Percentiles rank a stretch among this genome's conserved stretches.
Conservation (phyloP, 2,329 filamentous ascomycete species). For the Grosmannia serpens region DNA sequence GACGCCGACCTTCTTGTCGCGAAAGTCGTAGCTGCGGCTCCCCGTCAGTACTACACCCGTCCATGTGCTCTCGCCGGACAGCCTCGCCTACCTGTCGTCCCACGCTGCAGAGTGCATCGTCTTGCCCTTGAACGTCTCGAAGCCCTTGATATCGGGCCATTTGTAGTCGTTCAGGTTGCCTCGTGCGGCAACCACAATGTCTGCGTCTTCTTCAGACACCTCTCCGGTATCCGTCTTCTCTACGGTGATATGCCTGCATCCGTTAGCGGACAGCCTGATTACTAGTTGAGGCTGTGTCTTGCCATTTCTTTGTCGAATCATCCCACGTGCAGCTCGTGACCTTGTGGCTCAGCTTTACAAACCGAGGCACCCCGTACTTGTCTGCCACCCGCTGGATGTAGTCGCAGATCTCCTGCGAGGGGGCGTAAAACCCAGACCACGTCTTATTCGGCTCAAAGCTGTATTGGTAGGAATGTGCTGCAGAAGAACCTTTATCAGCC, state of each 20-base stretch:
- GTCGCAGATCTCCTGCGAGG: background rate
- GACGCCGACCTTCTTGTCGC: conserved; percentile 18
- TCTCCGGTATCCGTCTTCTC: background rate
- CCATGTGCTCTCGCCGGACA: background rate
- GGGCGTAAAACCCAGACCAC: background rate
- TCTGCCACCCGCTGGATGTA: background rate
- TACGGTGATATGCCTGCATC: background rate
- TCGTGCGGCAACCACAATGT: background rate
- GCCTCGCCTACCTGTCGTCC: conserved; percentile 8
- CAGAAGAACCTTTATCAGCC: background rate
- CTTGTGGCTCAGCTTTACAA: conserved; percentile 18
- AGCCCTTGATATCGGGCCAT: background rate
- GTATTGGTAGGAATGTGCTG: background rate
- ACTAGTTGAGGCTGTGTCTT: background rate
- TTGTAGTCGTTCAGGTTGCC: background rate
- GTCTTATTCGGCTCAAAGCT: background rate
- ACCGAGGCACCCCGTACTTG: background rate
- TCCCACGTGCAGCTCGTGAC: conserved; percentile 29
- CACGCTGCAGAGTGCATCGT: background rate
- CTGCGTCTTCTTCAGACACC: background rate
- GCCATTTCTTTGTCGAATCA: conserved; percentile 17
- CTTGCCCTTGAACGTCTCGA: background rate
- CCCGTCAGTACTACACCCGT: conserved; percentile 15
- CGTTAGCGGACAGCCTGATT: background rate
- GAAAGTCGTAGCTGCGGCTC: conserved; percentile 10